Conservation (phyloP, 2,329 filamentous ascomycete genomes). For the Phyllosticta capitalensis region DNA sequence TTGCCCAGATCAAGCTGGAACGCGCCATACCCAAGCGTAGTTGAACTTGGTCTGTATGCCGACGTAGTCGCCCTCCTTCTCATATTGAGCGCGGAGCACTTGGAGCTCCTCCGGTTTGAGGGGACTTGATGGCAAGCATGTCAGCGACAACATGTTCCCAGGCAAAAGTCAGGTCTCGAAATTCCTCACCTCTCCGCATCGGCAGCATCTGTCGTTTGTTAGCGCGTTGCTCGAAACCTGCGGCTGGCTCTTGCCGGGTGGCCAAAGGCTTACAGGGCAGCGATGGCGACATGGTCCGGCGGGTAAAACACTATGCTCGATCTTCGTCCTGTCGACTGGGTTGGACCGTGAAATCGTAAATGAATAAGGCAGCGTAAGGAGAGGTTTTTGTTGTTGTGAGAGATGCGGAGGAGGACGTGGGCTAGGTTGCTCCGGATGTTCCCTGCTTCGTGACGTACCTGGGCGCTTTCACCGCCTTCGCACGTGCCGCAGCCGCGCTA, state of each 20-base stretch:
- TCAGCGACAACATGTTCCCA: not conserved
- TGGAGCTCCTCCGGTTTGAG: conserved; percentile 86
- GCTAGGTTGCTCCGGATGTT: not conserved
- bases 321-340: not conserved
- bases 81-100: conserved; percentile 87
- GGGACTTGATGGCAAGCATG: conserved; percentile 46
- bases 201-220: conserved; percentile 64
- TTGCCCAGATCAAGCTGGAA: conserved; percentile 8
- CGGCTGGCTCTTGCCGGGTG: not conserved
- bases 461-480: not conserved
- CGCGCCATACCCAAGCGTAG: conserved; percentile 77
- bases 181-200: conserved; percentile 82
- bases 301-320: not conserved
- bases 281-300: conserved; percentile 5
- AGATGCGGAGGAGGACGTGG: not conserved
- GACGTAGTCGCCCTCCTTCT: conserved; percentile 95
- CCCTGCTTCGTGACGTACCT: conserved; percentile 5
- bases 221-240: not conserved
- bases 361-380: not conserved
- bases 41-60: conserved; percentile 99
- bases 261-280: conserved; percentile 3
- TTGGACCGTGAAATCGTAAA: not conserved
- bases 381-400: not conserved
- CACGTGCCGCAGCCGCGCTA: conserved; percentile 1
- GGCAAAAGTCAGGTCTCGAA: not conserved